Conservation (phyloP, 345 rosid genomes). For the Rhizophora apiculata region DNA sequence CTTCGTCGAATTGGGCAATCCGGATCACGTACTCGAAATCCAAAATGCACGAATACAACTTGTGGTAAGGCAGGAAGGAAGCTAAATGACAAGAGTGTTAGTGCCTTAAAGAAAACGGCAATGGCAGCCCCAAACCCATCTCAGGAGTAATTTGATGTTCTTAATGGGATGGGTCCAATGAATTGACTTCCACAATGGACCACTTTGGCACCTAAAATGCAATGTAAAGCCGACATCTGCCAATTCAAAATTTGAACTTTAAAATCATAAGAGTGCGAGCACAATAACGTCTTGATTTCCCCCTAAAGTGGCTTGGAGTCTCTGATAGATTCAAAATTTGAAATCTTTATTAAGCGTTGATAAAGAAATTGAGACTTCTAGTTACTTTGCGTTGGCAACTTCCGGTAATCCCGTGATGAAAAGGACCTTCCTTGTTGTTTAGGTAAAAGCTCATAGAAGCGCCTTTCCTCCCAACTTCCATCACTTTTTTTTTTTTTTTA, state of each 20-base stretch:
- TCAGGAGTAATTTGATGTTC: not conserved
- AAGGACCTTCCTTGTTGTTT: constrained; percentile 39
- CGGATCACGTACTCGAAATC: no score
- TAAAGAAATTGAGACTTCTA: constrained; percentile 3
- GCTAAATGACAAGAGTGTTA: no score
- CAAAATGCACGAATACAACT: no score
- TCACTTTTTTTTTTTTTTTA: not conserved
- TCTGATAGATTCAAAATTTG: not conserved
- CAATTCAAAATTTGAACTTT: not conserved
- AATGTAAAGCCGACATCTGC: not conserved
- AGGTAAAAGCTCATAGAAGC: constrained; percentile 21
- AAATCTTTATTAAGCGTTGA: not conserved
- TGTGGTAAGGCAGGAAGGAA: no score
- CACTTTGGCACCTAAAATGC: not conserved
- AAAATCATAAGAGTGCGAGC: no score
- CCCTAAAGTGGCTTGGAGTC: not conserved
- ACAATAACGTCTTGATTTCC: not conserved
- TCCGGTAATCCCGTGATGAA: constrained; percentile 42
- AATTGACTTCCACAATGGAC: constrained; percentile 4
- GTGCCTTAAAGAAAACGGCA: no score
- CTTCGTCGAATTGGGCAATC: not conserved
- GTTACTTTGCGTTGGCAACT: constrained; percentile 27
- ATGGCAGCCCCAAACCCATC: no score
- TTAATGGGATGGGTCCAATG: not conserved
- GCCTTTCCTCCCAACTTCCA: not conserved